These are phyloP conservation scores for Pisolithus microcarpus DNA, from an alignment of 768 basidiomycete species.

Conservation along the genomic window DNA sequence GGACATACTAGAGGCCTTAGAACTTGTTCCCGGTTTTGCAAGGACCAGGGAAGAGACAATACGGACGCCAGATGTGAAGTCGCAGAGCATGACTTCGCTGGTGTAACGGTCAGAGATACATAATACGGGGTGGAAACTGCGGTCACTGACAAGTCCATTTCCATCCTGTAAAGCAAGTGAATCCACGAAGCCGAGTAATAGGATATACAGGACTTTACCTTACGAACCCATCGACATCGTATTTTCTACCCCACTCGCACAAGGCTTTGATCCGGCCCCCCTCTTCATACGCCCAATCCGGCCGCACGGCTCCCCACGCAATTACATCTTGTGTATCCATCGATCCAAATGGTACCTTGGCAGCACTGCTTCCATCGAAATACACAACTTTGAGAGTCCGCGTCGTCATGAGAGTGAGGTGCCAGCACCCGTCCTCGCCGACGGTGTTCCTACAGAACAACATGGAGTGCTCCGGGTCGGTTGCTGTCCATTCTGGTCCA, in stretches of 20 bases:
- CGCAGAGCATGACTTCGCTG: no score
- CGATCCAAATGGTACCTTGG: background rate
- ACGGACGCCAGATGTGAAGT: no score
- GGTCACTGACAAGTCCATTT: background rate
- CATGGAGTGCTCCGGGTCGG: conserved; percentile 28
- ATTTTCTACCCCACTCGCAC: no score
- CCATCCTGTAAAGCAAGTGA: background rate
- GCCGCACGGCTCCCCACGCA: background rate
- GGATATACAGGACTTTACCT: background rate
- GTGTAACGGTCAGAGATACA: no score
- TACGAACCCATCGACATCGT: background rate
- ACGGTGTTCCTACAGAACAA: conserved; percentile 17
- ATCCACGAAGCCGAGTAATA: background rate
- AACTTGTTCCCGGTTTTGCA: no score
- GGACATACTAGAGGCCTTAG: background rate
- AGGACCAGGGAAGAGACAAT: no score
- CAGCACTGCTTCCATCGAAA: conserved; percentile 47
- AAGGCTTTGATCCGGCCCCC: background rate
- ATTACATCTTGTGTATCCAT: background rate
- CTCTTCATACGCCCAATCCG: background rate
- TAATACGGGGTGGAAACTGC: background rate
- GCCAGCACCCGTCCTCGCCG: background rate
- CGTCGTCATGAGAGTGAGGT: conserved; percentile 10
- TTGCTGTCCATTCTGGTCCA: conserved; percentile 24
- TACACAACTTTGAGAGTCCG: conserved; percentile 39